Percentiles rank a stretch among this genome's conserved stretches.
phyloP scores from a whole-genome alignment of 1,284 basidiomycete species.

The Apiotrichum sp. region DNA sequence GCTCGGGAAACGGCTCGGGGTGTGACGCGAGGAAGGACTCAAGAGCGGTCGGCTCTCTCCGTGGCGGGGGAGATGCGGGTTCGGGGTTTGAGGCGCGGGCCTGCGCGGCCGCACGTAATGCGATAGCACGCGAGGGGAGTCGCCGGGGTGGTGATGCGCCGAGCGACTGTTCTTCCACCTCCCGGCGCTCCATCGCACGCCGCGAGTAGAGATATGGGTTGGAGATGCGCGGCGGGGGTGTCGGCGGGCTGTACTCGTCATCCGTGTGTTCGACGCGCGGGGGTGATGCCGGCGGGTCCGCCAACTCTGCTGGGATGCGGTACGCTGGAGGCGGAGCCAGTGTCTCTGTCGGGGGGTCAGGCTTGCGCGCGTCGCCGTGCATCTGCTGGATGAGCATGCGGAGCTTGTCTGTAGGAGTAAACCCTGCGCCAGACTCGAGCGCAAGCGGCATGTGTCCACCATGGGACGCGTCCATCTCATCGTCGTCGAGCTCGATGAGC shows the following conservation, averaged over 20 bases:
- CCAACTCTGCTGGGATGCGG: no score
- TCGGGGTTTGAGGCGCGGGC: background rate
- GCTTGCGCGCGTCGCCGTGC: constrained; percentile 8
- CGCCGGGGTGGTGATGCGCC: constrained; percentile 6
- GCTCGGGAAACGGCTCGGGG: constrained; percentile 6
- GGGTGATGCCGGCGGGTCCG: background rate
- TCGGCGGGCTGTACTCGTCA: constrained; percentile 31
- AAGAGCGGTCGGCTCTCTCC: constrained; percentile 18
- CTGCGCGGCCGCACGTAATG: constrained; percentile 15
- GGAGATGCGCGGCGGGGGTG: constrained; percentile 33
- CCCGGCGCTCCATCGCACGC: background rate
- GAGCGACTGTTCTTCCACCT: background rate
- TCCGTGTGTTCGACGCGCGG: constrained; percentile 3
- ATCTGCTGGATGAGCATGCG: constrained; percentile 13
- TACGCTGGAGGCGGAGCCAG: background rate
- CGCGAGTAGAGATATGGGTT: constrained; percentile 28
- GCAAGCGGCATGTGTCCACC: constrained; percentile 2
- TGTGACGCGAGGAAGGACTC: constrained; percentile 27
- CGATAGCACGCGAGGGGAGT: constrained; percentile 21
- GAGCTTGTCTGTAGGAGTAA: constrained; percentile 16
- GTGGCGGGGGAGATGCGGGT: background rate
- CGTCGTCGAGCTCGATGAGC: constrained; percentile 14
- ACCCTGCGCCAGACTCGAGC: constrained; percentile 7
- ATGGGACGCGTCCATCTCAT: background rate
- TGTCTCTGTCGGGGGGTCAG: no score